Percentiles rank a stretch among this genome's conserved stretches.
phyloP scores from a whole-genome alignment of 805 yeast species.

The Sugiyamaella valdiviana region DNA sequence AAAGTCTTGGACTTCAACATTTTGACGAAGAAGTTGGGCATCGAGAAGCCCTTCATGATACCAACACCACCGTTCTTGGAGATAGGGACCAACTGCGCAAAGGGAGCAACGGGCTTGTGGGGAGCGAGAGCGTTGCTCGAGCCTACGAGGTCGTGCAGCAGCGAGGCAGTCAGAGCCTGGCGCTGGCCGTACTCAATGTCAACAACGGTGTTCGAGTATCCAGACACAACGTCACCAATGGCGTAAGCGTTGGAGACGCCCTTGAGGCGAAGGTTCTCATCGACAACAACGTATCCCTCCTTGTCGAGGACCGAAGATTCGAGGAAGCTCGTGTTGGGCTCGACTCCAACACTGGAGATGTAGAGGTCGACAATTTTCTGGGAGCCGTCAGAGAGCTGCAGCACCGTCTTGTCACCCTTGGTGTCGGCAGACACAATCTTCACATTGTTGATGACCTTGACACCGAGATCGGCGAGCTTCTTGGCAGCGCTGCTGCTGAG shows the following conservation, averaged over 20 bases:
- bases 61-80: constrained; percentile 20
- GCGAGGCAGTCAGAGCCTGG: constrained; percentile 10
- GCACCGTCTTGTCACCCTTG: constrained; percentile 7
- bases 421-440: constrained; percentile 5
- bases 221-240: constrained; percentile 18
- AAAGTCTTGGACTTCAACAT: constrained; percentile 14
- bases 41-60: constrained; percentile 13
- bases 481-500: constrained; percentile 15
- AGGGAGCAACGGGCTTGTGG: constrained; percentile 1
- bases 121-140: neutral
- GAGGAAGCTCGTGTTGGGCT: constrained; percentile 19
- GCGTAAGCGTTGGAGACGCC: constrained; percentile 13
- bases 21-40: constrained; percentile 19
- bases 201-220: constrained; percentile 6
- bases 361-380: constrained; percentile 12
- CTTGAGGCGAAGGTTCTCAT: constrained; percentile 15
- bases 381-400: constrained; percentile 18
- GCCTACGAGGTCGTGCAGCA: constrained; percentile 13
- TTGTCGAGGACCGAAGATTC: constrained; percentile 8
- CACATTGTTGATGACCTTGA: constrained; percentile 15
- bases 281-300: constrained; percentile 15
- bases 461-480: constrained; percentile 18
- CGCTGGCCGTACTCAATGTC: constrained; percentile 12
- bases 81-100: constrained; percentile 15
- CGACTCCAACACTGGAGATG: constrained; percentile 16